Conservation (phyloP, 805 yeast genomes). For the Barnettozyma californica region DNA sequence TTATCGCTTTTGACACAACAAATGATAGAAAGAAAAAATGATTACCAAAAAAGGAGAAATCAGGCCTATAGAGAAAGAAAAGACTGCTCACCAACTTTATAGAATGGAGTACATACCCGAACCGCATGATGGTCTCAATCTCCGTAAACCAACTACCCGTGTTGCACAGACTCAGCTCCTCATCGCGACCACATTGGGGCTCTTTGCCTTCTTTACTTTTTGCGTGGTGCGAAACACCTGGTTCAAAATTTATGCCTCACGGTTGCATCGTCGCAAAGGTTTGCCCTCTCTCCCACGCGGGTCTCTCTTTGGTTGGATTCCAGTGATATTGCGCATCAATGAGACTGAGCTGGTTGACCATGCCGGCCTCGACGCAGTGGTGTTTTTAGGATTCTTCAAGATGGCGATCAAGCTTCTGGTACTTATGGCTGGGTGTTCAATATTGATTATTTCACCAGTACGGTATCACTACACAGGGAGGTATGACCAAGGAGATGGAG, state of each 20-base stretch:
- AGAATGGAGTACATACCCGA: conserved; percentile 3
- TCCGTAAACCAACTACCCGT: conserved; percentile 30
- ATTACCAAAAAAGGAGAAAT: too few species aligned
- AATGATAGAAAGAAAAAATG: neutral
- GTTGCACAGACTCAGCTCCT: conserved; percentile 74
- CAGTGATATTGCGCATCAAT: conserved; percentile 52
- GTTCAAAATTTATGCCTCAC: conserved; percentile 82
- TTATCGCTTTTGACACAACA: neutral
- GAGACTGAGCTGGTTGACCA: conserved; percentile 79
- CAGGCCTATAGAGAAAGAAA: neutral
- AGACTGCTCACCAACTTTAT: neutral
- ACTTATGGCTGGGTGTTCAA: conserved; percentile 62
- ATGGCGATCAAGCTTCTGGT: conserved; percentile 72
- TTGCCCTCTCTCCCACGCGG: conserved; percentile 54
- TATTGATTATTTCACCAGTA: conserved; percentile 76
- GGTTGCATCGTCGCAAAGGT: conserved; percentile 42
- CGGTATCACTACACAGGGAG: conserved; percentile 79
- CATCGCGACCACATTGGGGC: conserved; percentile 65
- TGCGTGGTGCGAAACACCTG: conserved; percentile 65
- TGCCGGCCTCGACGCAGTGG: conserved; percentile 94
- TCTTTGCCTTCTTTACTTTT: conserved; percentile 61
- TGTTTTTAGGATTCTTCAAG: conserved; percentile 83
- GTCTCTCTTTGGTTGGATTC: conserved; percentile 78
- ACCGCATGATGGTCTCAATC: conserved; percentile 13
- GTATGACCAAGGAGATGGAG: conserved; percentile 54